Percentiles rank a stretch among this genome's conserved stretches.
Conservation (phyloP, 2,329 filamentous ascomycete species). For the Shiraia sp. region DNA sequence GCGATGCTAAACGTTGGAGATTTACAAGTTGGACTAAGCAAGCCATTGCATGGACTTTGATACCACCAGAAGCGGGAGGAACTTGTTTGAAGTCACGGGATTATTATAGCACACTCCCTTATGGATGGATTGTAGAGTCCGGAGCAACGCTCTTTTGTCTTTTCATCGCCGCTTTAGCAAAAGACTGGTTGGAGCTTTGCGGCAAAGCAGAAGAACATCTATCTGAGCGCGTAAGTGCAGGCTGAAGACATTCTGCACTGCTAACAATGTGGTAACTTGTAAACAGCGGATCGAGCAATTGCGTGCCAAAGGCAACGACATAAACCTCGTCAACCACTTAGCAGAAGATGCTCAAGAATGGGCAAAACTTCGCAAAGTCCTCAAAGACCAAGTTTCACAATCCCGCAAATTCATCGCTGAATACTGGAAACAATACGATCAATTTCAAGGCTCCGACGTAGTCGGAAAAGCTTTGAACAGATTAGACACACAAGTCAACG, state of each 20-base stretch:
- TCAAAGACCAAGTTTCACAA: neutral
- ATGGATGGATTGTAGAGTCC: constrained; percentile 9
- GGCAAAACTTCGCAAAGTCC: constrained; percentile 1
- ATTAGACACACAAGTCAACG: neutral
- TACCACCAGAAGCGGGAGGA: neutral
- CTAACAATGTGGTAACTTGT: neutral
- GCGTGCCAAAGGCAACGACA: neutral
- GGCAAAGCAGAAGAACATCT: constrained; percentile 1
- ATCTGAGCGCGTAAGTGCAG: constrained; percentile 6
- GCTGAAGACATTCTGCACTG: neutral
- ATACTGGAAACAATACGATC: constrained; percentile 1
- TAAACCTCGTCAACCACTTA: neutral
- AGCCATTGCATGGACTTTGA: constrained; percentile 6
- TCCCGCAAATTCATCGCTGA: neutral
- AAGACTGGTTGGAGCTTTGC: constrained; percentile 1
- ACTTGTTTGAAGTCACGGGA: constrained; percentile 3
- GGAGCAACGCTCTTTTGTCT: constrained; percentile 3
- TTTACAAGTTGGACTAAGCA: neutral
- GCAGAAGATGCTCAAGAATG: constrained; percentile 4
- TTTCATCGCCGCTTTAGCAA: constrained; percentile 1
- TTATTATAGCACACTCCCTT: constrained; percentile 7
- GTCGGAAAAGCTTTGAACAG: neutral
- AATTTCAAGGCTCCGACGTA: neutral
- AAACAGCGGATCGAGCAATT: constrained; percentile 4
- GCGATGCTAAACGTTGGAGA: too few relatives aligned